phyloP scores from a whole-genome alignment of 345 rosid species.

The Carallia brachiata region DNA sequence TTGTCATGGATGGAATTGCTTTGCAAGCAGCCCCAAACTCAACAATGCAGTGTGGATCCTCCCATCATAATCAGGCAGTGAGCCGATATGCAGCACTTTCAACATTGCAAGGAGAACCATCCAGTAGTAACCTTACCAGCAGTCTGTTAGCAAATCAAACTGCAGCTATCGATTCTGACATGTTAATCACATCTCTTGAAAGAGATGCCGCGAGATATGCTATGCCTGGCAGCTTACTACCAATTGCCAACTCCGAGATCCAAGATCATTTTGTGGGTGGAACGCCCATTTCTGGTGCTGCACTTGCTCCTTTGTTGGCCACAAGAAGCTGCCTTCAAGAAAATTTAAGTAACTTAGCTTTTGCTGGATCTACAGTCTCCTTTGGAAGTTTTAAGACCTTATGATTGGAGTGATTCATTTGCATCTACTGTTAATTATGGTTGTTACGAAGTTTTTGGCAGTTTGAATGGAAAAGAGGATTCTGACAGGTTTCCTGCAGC shows the following conservation, averaged over 20 bases:
- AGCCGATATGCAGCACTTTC: constrained; percentile 28
- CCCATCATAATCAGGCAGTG: constrained; percentile 27
- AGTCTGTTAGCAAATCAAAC: constrained; percentile 18
- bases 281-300: constrained; percentile 30
- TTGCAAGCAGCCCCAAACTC: constrained; percentile 24
- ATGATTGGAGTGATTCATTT: constrained; percentile 28
- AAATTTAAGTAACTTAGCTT: constrained; percentile 24
- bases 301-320: constrained; percentile 32
- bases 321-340: constrained; percentile 42
- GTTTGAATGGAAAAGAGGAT: constrained; percentile 30
- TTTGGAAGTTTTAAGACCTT: constrained; percentile 30
- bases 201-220: constrained; percentile 27
- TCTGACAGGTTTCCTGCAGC: constrained; percentile 33
- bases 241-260: constrained; percentile 19
- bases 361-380: constrained; percentile 31
- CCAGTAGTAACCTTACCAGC: constrained; percentile 16
- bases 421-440: constrained; percentile 26
- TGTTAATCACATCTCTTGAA: constrained; percentile 24
- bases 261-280: constrained; percentile 40
- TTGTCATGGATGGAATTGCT: constrained; percentile 29
- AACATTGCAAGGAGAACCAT: constrained; percentile 36
- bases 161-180: constrained; percentile 21
- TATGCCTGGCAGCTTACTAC: constrained; percentile 15
- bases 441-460: constrained; percentile 35
- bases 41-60: constrained; percentile 27